phyloP scores from a whole-genome alignment of 495 filamentous ascomycete species.

The Neurospora discreta region DNA sequence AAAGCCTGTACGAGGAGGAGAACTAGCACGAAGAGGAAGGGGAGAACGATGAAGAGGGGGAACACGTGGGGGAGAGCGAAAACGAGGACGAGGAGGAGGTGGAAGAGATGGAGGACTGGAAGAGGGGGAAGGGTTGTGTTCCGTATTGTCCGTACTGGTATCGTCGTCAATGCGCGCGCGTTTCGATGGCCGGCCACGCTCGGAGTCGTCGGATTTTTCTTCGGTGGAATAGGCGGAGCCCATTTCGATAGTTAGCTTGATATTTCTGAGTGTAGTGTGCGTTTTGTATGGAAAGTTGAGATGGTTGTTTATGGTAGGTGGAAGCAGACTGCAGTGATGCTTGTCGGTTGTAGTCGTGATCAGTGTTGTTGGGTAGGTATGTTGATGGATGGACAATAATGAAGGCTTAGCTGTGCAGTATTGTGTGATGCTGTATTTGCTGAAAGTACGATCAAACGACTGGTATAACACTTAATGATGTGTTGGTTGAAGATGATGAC shows the following conservation, averaged over 20 bases:
- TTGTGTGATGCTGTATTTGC: not conserved
- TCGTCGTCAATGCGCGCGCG: not conserved
- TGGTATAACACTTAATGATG: not conserved
- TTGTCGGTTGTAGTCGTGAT: not conserved
- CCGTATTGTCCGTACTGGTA: not conserved
- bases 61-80: not conserved
- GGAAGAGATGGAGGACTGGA: not conserved
- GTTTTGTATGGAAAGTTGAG: not conserved
- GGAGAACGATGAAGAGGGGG: not conserved
- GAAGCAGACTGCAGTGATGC: not conserved
- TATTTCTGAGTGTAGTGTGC: not conserved
- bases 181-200: not conserved
- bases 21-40: not conserved
- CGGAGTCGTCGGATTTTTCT: not conserved
- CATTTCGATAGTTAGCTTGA: not conserved
- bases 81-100: not conserved
- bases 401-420: not conserved
- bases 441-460: not conserved
- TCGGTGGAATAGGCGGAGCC: not conserved
- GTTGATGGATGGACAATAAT: not conserved
- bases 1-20: not conserved
- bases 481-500: too few species aligned
- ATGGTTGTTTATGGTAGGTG: not conserved
- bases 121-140: not conserved
- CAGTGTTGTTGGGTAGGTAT: not conserved